Evolutionary conservation across 2,329 filamentous ascomycete species (phyloP), one percentile per base, ranked within the genome.

Genomic region (Clonostachys solani): DNA sequence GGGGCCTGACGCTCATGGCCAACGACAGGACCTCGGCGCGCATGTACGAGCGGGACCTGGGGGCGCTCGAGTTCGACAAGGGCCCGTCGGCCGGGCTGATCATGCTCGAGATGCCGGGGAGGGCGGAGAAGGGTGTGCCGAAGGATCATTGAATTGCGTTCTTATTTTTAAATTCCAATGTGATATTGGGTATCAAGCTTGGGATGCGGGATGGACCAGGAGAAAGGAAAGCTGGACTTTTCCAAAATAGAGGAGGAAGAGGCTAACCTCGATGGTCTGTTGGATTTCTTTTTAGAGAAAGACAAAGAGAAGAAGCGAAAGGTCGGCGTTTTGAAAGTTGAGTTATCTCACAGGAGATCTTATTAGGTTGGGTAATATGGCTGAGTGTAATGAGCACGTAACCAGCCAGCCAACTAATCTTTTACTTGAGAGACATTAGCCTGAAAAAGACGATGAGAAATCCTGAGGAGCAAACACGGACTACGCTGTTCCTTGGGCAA

Each of bases 1-100:
- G 86, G 41, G 72, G 80, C 18, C 66, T 79, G 13, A 68, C 86
- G 62, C 66, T 87, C 48, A 62, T 84, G 54, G 74, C 78, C 9
- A 65, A 66, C 50, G 65, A 68, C 52, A 56, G 64, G 42, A 56
- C 62, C 16, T 60, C 67, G 23, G 65, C 67, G 6, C 60, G 59
- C 40, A 60, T 81, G 57, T 81, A 82, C 54, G 62, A 68, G 57
- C 65, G 69, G 48, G 67, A 69, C 9, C 61, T 81, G 3, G 72
- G 72, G 8, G 71, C 70, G 42, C 61, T 68, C 45, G 67, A 72
- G 43, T 73, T 71, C 55, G 60, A 68, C 41, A 65, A 74, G 54
- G 67, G 65, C 2, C 63, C 68, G 3, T 68, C 65, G 7, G 64
- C 62, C 2, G 69, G 64, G 13, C 47, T 74, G 47, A 58, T 65